Evolutionary conservation across 371 early-diverging fungal species (phyloP), one percentile per base, ranked within the genome.

Genomic region (Blakeslea trispora): DNA sequence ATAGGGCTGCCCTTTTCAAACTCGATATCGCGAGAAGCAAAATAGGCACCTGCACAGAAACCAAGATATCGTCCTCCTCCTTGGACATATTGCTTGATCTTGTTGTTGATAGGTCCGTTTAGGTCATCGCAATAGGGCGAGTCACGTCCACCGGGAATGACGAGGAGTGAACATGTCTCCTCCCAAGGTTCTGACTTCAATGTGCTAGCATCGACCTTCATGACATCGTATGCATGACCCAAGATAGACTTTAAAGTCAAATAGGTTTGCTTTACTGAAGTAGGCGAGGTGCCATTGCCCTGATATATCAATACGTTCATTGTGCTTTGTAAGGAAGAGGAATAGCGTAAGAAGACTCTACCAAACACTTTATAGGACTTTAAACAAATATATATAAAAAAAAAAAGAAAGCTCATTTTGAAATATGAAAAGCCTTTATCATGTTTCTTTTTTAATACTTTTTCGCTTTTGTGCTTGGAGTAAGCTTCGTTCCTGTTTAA

Each of bases 31-130:
- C 64, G 61, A 24, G 83, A 76, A 3, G 81, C 95, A 71, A 90
- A 95, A 67, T 95, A 94, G 0, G 88, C 95, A 18, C 96, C 98
- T 0, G 94, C 96, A 63, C 98, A 96, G 23, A 98, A 80, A 1
- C 98, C 98, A 32, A 94, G 65, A 64, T 92, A 95, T n/a, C 79
- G 73, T 2, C 98, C 98, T 14, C 96, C 96, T 11, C 58, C 53
- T 0, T 58, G 44, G 2, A 97, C 92, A 74, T 85, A 98, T 5
- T 72, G 62, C 5, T 59, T 56, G 47, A 97, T 91, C 18, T 79
- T 77, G 3, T 31, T 51, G 45, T 88, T 83, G 45, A 77, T 75
- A 21, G 53, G 50, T 2, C 88, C 89, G 21, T 77, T 69, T 40
- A 95, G 77, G 51, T 85, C 81, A 8, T 79, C 69, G 24, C 86